Percentiles rank a stretch among this genome's conserved stretches.
Conservation (phyloP, 1,139 yeast genomes). For the Yamadazyma diddensiae region DNA sequence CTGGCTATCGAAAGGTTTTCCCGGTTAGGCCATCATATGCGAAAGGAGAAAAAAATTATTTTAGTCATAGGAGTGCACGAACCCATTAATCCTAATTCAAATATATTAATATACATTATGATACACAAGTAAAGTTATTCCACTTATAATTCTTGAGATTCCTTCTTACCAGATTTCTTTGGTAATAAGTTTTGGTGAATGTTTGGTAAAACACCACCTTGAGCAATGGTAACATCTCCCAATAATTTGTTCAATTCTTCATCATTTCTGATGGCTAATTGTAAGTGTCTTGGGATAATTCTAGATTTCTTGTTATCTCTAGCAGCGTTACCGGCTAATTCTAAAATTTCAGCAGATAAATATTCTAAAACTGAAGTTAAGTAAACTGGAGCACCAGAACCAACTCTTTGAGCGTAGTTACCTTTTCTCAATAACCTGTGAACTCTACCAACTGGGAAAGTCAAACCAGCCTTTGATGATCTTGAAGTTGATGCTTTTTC, state of each 20-base stretch:
- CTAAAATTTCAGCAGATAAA: constrained; percentile 54
- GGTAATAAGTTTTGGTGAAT: constrained; percentile 94
- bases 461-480: constrained; percentile 53
- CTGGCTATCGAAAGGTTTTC: constrained; percentile 5
- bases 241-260: constrained; percentile 56
- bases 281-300: constrained; percentile 54
- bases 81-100: not conserved
- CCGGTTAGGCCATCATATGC: constrained; percentile 1
- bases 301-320: constrained; percentile 58
- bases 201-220: constrained; percentile 98
- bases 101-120: constrained; percentile 21
- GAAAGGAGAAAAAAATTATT: constrained; percentile 1
- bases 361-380: constrained; percentile 52
- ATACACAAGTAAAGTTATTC: constrained; percentile 11
- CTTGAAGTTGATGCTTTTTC: constrained; percentile 54
- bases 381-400: constrained; percentile 56
- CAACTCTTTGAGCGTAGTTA: constrained; percentile 56
- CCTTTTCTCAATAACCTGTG: constrained; percentile 56
- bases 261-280: constrained; percentile 55
- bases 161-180: constrained; percentile 84
- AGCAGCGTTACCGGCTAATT: constrained; percentile 57
- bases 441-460: constrained; percentile 57
- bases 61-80: not conserved
- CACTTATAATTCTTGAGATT: constrained; percentile 77
- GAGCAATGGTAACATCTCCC: constrained; percentile 94